Evolutionary conservation across 306 rosid species (phyloP).

Genomic region (Casuarina glauca): DNA sequence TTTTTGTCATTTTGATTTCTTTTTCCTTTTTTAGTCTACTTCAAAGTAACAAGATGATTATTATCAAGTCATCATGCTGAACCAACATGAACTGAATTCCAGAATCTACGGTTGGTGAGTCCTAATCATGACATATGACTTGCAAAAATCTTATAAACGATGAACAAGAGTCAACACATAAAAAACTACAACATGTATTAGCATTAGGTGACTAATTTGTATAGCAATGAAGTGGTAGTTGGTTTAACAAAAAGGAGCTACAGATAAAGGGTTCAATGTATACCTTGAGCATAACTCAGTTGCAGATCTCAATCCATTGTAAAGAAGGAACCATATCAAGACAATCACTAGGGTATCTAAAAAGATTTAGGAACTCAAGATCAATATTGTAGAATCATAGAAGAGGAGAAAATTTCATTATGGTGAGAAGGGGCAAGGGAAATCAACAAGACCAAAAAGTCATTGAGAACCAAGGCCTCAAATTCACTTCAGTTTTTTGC

Average conservation of each 20-base stretch:
- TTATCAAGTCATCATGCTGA: slow-evolving; percentile 1
- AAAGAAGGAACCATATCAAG: slow-evolving; percentile 69
- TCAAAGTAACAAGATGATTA: background rate
- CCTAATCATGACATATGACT: background rate
- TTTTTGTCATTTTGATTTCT: background rate
- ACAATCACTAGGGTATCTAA: slow-evolving; percentile 69
- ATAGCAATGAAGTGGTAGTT: background rate
- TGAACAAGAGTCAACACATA: background rate
- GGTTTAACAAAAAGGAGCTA: background rate
- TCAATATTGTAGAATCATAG: slow-evolving; percentile 16
- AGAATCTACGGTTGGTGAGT: background rate
- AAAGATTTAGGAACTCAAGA: slow-evolving; percentile 41
- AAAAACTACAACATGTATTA: background rate
- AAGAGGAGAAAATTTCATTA: background rate
- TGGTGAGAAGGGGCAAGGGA: slow-evolving; percentile 14
- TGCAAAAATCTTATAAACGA: background rate
- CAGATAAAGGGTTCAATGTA: background rate
- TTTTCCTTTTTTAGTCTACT: background rate
- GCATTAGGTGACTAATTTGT: background rate
- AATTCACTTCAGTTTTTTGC: background rate
- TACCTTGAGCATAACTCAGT: slow-evolving; percentile 68
- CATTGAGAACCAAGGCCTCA: background rate
- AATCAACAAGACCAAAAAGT: background rate
- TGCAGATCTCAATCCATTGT: slow-evolving; percentile 49
- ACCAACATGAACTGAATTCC: background rate